Evolutionary conservation across 2,329 filamentous ascomycete species (phyloP).

Genomic region (Dactylonectria estremocensis): DNA sequence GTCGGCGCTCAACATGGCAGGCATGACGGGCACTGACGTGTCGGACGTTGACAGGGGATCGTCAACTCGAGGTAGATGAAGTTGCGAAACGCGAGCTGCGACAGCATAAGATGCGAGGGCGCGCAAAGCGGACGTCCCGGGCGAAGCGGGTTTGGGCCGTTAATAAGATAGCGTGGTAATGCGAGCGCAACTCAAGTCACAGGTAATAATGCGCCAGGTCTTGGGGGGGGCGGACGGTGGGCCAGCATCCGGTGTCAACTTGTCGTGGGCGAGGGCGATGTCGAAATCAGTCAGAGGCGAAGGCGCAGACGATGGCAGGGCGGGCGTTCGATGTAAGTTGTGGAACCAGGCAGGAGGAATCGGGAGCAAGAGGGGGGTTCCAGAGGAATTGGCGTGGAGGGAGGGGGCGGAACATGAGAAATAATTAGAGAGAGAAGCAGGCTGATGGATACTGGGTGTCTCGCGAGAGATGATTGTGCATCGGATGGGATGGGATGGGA

Average conservation of each 20-base stretch:
- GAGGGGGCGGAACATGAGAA: neutral
- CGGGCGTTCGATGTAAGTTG: neutral
- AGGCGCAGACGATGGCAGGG: neutral
- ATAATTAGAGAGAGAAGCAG: neutral
- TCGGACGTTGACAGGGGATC: slow-evolving; percentile 26
- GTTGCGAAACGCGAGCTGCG: slow-evolving; percentile 45
- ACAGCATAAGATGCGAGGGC: slow-evolving; percentile 20
- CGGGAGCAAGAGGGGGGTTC: neutral
- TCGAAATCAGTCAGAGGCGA: neutral
- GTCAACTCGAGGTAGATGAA: slow-evolving; percentile 45
- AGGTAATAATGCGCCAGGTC: slow-evolving; percentile 12
- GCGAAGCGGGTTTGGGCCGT: slow-evolving; percentile 3
- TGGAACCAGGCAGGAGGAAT: slow-evolving; percentile 15
- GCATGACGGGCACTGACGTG: slow-evolving; percentile 39
- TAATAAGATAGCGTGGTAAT: slow-evolving; percentile 19
- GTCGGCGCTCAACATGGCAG: slow-evolving; percentile 43
- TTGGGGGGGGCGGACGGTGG: slow-evolving; percentile 2
- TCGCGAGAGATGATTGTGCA: slow-evolving; percentile 17
- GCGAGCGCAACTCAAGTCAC: neutral
- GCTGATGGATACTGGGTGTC: slow-evolving; percentile 2
- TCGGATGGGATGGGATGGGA: slow-evolving; percentile 4
- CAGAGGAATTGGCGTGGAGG: neutral
- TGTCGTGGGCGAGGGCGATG: slow-evolving; percentile 1
- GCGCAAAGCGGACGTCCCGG: slow-evolving; percentile 8
- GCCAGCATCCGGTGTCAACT: slow-evolving; percentile 21